Evolutionary conservation across 306 rosid species (phyloP).

Genomic region (Cucumis sativus): Cucumber_9930_V3 NC_026660.2:25026501-25027000

Average conservation of each 20-base stretch:
- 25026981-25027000: not conserved
- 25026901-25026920: not conserved
- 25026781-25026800: not conserved
- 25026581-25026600: not conserved
- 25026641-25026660: not conserved
- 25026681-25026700: not conserved
- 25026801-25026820: not conserved
- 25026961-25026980: not conserved
- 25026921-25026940: not conserved
- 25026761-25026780: not conserved
- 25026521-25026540: slow-evolving; percentile 1
- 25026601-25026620: not conserved
- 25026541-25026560: not conserved
- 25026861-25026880: no score
- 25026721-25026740: no score
- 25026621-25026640: slow-evolving; percentile 1
- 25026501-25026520: slow-evolving; percentile 18
- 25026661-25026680: not conserved
- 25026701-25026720: not conserved
- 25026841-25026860: not conserved
- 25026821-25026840: not conserved
- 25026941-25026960: not conserved
- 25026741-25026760: not conserved
- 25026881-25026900: not conserved
- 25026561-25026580: not conserved